phyloP scores from a whole-genome alignment of 73 alveolate species.

The Blepharisma stoltei region DNA sequence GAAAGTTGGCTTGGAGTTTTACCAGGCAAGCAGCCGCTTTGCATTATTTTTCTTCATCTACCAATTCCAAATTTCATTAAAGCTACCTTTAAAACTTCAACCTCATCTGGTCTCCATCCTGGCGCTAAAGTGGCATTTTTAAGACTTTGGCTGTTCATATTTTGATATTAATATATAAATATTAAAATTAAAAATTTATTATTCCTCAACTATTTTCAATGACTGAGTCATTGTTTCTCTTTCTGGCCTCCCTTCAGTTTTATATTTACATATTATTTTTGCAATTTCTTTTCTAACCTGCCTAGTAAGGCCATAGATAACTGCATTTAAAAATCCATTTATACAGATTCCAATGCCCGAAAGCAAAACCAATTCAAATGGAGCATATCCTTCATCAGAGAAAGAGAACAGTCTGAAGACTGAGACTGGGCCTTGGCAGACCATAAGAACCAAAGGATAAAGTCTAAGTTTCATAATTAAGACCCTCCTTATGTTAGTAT shows the following conservation, averaged over 20 bases:
- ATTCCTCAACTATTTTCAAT: no score
- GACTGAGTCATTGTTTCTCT: no score
- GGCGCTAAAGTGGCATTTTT: slow-evolving; percentile 76
- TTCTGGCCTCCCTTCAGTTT: no score
- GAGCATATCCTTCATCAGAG: background rate
- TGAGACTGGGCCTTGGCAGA: background rate
- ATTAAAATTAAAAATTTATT: no score
- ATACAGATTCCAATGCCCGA: no score
- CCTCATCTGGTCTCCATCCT: slow-evolving; percentile 82
- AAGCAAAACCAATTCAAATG: no score
- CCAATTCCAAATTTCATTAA: slow-evolving; percentile 76
- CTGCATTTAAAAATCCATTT: no score
- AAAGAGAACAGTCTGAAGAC: background rate
- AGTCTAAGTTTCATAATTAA: background rate
- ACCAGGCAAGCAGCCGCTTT: slow-evolving; percentile 77
- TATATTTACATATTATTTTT: no score
- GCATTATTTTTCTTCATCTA: slow-evolving; percentile 70
- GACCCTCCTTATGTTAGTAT: background rate
- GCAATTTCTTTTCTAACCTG: no score
- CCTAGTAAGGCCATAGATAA: no score
- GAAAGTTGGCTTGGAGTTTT: slow-evolving; percentile 72
- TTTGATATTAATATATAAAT: background rate
- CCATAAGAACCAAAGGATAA: background rate
- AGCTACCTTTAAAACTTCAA: slow-evolving; percentile 64
- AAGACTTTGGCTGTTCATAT: slow-evolving; percentile 43